Evolutionary conservation across 352 stramenopile species (phyloP).

Genomic region (Globisporangium nunn): DNA sequence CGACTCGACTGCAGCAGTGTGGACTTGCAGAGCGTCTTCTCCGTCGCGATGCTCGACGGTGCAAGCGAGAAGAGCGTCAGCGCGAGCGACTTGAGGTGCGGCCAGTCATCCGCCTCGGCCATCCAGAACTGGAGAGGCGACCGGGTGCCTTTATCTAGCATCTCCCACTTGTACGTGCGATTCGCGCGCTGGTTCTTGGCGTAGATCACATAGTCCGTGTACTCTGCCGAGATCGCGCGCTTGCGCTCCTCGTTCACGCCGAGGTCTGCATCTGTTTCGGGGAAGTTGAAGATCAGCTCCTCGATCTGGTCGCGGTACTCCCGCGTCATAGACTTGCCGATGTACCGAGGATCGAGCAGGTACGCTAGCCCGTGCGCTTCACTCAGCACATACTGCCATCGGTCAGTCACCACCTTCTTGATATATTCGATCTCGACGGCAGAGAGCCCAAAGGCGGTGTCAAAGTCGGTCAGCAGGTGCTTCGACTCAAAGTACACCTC

Average conservation of each 20-base stretch:
- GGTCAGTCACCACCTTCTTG: conserved; percentile 73
- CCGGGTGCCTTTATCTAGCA: conserved; percentile 74
- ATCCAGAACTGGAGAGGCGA: conserved; percentile 80
- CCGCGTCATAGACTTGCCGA: conserved; percentile 77
- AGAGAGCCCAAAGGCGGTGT: conserved; percentile 61
- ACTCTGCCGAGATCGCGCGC: conserved; percentile 61
- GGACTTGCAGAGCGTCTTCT: conserved; percentile 66
- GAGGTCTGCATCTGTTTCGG: conserved; percentile 58
- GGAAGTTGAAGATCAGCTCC: conserved; percentile 77
- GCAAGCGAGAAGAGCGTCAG: conserved; percentile 74
- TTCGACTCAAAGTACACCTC: conserved; percentile 83
- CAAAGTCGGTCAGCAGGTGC: conserved; percentile 70
- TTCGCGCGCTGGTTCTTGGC: conserved; percentile 77
- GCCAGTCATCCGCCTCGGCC: conserved; percentile 70
- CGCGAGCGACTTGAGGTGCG: conserved; percentile 64
- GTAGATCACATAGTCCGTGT: conserved; percentile 76
- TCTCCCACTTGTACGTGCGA: conserved; percentile 80
- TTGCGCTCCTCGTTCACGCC: conserved; percentile 63
- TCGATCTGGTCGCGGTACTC: conserved; percentile 83
- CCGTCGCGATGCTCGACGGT: conserved; percentile 60
- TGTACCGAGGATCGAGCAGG: conserved; percentile 69
- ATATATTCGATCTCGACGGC: conserved; percentile 73
- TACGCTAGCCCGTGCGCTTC: conserved; percentile 72
- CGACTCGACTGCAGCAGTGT: conserved; percentile 55
- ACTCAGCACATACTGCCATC: conserved; percentile 68